A percentile compares a stretch with the other conserved stretches of the same genome.
phyloP scores from a whole-genome alignment of 1,139 yeast species.

The Pichia sp. region DNA sequence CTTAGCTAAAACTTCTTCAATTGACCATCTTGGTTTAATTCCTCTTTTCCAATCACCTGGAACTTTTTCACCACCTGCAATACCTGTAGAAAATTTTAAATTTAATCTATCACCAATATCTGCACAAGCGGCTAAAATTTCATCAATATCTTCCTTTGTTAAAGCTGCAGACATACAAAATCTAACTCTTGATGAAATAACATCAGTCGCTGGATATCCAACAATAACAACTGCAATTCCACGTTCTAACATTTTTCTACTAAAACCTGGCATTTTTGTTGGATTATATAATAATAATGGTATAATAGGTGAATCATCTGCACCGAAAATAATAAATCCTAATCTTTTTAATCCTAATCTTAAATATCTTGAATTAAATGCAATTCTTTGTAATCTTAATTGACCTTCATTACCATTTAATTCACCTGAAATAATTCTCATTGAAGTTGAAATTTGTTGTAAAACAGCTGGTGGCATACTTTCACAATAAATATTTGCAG shows the following conservation, averaged over 20 bases:
- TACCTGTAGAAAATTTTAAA: conserved; percentile 73
- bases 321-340: conserved; percentile 92
- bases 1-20: conserved; percentile 68
- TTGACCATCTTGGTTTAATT: conserved; percentile 66
- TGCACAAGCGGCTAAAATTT: conserved; percentile 61
- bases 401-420: conserved; percentile 89
- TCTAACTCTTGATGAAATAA: conserved; percentile 84
- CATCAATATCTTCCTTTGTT: conserved; percentile 90
- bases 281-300: conserved; percentile 87
- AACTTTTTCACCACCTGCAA: conserved; percentile 57
- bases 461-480: conserved; percentile 86
- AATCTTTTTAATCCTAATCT: conserved; percentile 84
- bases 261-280: conserved; percentile 88
- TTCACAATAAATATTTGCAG: conserved; percentile 76
- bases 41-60: conserved; percentile 45
- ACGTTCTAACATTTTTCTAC: conserved; percentile 70
- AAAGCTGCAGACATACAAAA: conserved; percentile 89
- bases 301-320: conserved; percentile 94
- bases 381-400: conserved; percentile 86
- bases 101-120: conserved; percentile 74
- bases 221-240: conserved; percentile 93
- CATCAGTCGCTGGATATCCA: conserved; percentile 96
- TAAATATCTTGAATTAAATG: conserved; percentile 89
- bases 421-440: conserved; percentile 73
- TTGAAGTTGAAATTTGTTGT: conserved; percentile 78